Evolutionary conservation across 495 filamentous ascomycete species (phyloP), one percentile per base, ranked within the genome.

Genomic region (Bathelium albidoporum): DNA sequence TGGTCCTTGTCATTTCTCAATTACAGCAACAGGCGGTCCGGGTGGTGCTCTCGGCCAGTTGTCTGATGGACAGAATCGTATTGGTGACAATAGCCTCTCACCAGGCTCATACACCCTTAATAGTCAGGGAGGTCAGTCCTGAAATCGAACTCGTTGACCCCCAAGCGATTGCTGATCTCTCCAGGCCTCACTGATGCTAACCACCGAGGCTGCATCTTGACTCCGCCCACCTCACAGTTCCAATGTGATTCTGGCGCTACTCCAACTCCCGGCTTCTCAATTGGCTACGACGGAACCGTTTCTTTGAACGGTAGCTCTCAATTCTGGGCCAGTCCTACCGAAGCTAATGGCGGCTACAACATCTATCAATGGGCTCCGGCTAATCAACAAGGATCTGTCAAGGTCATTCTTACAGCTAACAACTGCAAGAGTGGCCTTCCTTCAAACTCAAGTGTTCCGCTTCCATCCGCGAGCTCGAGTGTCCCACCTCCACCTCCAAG

Each of bases 201-300:
- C 59, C 78, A 80, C 39, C 76, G 82, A 58, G 82, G 83, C 43
- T 87, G 84, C 61, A 80, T 86, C 64, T 64, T 86, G 32, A 86
- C 83, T 31, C 70, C 79, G 11, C 76, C 79, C 2, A 83, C 81
- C 4, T 80, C 80, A 16, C 83, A 89, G 65, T 82, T 83, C 55
- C 86, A 89, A 70, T 90, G 87, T 71, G 85, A 88, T 63, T 63
- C 72, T 26, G 83, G 82, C 64, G 77, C 75, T 22, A 63, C 58
- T 2, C 75, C 69, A 1, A 62, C 65, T 28, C 32, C 63, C 16
- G 74, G 73, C 58, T 77, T 77, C 68, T 60, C 64, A 10, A 63
- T 74, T 31, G 60, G 55, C 63, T 69, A 65, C 63, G 63, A 69
- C 55, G 70, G 71, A 36, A 67, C 68, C 18, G 2, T 64, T 20